These are phyloP conservation scores for Fabrea salina DNA, from an alignment of 169 alveolate species.

Conservation along the genomic window DNA sequence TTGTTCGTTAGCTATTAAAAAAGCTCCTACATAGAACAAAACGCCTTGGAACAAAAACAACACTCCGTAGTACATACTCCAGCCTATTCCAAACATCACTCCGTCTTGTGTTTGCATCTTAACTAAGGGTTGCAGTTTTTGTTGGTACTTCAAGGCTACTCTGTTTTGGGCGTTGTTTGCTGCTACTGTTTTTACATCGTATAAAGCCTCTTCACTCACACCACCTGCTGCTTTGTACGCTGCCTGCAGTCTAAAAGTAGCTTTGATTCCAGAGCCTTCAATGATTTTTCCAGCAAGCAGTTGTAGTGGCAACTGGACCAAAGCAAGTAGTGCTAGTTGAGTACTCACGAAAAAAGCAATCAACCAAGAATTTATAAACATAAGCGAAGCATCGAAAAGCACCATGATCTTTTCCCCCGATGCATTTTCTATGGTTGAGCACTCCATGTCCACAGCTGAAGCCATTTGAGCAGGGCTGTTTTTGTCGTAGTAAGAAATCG, in stretches of 20 bases:
- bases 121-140: not conserved
- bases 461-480: conserved; percentile 12
- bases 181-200: conserved; percentile 21
- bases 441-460: not conserved
- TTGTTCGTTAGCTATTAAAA: not conserved
- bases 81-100: conserved; percentile 3
- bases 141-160: not conserved
- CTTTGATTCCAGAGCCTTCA: conserved; percentile 4
- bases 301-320: not conserved
- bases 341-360: not conserved
- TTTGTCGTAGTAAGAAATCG: conserved; percentile 5
- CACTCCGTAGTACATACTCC: not conserved
- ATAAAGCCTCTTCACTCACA: conserved; percentile 8
- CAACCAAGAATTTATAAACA: conserved; percentile 12
- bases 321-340: not conserved
- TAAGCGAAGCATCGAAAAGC: not conserved
- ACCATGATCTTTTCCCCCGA: conserved; percentile 15
- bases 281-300: conserved; percentile 5
- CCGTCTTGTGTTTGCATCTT: conserved; percentile 21
- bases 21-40: not conserved
- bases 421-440: not conserved
- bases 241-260: not conserved
- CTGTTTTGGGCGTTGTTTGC: conserved; percentile 7
- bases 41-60: conserved; percentile 8
- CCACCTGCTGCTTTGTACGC: conserved; percentile 18